A percentile compares a stretch with the other conserved stretches of the same genome.
phyloP scores from a whole-genome alignment of 192 early-diverging fungal genomes.

The Piromyces finnis region DNA sequence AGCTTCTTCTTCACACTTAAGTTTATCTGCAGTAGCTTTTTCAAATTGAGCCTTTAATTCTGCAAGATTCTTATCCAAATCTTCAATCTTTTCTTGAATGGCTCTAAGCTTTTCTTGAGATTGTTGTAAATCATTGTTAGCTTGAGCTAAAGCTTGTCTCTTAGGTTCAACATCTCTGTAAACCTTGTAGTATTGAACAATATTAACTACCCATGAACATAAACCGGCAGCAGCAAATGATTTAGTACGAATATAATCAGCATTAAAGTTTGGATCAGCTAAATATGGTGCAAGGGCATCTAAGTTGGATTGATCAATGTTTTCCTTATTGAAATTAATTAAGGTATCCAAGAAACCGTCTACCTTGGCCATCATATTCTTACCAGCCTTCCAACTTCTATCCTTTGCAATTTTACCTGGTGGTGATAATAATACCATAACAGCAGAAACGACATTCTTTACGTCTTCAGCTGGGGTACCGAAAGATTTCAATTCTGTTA shows the following conservation, averaged over 20 bases:
- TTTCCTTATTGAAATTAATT: constrained; percentile 43
- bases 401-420: constrained; percentile 47
- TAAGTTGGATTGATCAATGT: constrained; percentile 34
- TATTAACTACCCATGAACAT: constrained; percentile 44
- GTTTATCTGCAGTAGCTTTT: constrained; percentile 43
- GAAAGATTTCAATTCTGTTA: constrained; percentile 49
- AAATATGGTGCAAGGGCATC: constrained; percentile 43
- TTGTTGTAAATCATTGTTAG: constrained; percentile 26
- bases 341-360: constrained; percentile 40
- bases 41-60: constrained; percentile 42
- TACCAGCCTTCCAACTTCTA: constrained; percentile 41
- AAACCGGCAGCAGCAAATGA: constrained; percentile 46
- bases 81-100: constrained; percentile 40
- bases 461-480: constrained; percentile 46
- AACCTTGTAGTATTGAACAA: constrained; percentile 39
- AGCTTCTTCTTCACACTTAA: constrained; percentile 43
- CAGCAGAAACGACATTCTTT: constrained; percentile 28
- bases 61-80: constrained; percentile 35
- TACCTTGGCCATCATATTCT: constrained; percentile 54
- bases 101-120: constrained; percentile 32
- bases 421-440: constrained; percentile 42
- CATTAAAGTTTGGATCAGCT: constrained; percentile 42
- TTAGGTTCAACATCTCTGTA: constrained; percentile 49
- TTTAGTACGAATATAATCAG: constrained; percentile 40
- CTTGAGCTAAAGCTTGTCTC: constrained; percentile 29